A percentile compares a stretch with the other conserved stretches of the same genome.
Evolutionary conservation across 371 early-diverging fungal species (phyloP).

Genomic region (Dinochytrium kinnereticum): DNA sequence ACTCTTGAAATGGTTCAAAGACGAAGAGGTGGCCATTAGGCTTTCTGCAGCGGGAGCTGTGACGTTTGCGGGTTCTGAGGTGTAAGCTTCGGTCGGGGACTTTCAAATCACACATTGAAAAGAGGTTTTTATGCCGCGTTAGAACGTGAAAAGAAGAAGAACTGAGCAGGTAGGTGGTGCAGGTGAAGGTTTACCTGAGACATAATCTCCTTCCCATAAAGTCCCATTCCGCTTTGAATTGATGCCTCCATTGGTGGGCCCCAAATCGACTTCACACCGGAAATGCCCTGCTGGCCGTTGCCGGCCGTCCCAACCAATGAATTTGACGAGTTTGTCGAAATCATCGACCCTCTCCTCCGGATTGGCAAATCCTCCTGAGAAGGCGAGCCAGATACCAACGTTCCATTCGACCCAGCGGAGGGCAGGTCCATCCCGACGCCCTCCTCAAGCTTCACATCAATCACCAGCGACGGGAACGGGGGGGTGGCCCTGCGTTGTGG

Average conservation of each 20-base stretch:
- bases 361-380: background rate
- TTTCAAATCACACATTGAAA: too few relatives aligned
- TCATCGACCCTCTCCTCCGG: background rate
- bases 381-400: too few relatives aligned
- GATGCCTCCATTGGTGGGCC: conserved; percentile 7
- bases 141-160: too few relatives aligned
- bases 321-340: background rate
- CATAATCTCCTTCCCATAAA: conserved; percentile 1
- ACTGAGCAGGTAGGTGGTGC: too few relatives aligned
- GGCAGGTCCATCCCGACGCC: too few relatives aligned
- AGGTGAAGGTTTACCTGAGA: conserved; percentile 10
- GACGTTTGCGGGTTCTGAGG: background rate
- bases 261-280: conserved; percentile 17
- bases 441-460: too few relatives aligned
- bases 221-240: background rate
- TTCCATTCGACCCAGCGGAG: too few relatives aligned
- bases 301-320: background rate
- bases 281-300: background rate
- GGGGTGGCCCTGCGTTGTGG: too few relatives aligned
- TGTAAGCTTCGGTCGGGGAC: background rate
- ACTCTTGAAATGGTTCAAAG: conserved; percentile 9
- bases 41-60: conserved; percentile 6
- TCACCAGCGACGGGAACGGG: too few relatives aligned
- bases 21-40: background rate
- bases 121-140: too few relatives aligned